phyloP scores from a whole-genome alignment of 108 stramenopile genomes.

The Pseudonitzschia delicatissima region DNA sequence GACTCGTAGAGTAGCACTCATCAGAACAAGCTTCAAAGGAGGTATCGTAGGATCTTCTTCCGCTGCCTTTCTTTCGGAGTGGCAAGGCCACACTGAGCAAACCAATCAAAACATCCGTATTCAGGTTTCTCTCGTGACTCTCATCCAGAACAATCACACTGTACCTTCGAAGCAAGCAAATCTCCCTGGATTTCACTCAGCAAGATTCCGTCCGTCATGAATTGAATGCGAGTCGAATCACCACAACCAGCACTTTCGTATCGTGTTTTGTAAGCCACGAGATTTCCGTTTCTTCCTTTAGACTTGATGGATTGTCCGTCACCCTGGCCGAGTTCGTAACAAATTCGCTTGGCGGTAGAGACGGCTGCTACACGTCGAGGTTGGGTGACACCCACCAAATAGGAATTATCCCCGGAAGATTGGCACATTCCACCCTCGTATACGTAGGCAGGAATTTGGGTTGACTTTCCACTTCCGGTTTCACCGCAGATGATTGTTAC shows the following conservation, averaged over 20 bases:
- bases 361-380: constrained; percentile 97
- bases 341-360: constrained; percentile 94
- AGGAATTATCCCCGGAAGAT: constrained; percentile 17
- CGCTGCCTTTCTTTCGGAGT: constrained; percentile 71
- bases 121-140: constrained; percentile 90
- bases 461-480: constrained; percentile 79
- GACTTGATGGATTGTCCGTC: constrained; percentile 62
- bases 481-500: constrained; percentile 93
- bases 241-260: constrained; percentile 89
- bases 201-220: constrained; percentile 99
- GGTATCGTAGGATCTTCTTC: constrained; percentile 55
- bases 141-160: constrained; percentile 84
- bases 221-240: constrained; percentile 80
- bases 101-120: constrained; percentile 97
- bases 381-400: constrained; percentile 87
- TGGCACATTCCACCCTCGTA: constrained; percentile 91
- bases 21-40: constrained; percentile 94
- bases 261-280: constrained; percentile 94
- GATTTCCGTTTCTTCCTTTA: constrained; percentile 49
- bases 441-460: constrained; percentile 95
- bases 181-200: constrained; percentile 91
- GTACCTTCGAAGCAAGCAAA: constrained; percentile 90
- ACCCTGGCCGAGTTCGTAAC: constrained; percentile 90
- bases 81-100: constrained; percentile 85
- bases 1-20: constrained; percentile 97